Evolutionary conservation across 2,329 filamentous ascomycete species (phyloP), one percentile per base, ranked within the genome.

Genomic region (Celoporthe dispersa): DNA sequence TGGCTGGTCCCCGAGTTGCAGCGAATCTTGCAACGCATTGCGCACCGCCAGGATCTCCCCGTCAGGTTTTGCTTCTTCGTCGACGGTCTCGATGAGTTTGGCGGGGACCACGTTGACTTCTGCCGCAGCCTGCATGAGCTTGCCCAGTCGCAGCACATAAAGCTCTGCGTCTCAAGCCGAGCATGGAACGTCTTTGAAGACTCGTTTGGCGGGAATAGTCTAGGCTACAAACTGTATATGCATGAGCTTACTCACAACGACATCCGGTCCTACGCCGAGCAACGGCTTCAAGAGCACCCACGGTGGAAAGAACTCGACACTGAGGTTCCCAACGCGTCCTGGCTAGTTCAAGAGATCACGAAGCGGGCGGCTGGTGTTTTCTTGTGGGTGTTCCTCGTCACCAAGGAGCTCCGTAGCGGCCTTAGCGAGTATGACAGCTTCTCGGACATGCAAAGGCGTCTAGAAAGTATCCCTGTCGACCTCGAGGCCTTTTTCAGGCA

Each of bases 331-430:
- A 41, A 41, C 39, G 39, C 39, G 39, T 41, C 39, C 39, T 41
- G 39, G 6, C 14, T 68, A 5, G n/a, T 68, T 11, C 5, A 68
- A 16, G 25, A 44, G 39, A 64, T 68, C 2, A 25, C n/a, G 5
- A 11, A 25, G 22, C 59, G 39, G n/a, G 57, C 57, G n/a, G 59
- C 39, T 22, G 66, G 66, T 7, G 66, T 68, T 9, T 68, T 68
- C 8, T 22, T 68, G 19, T 63, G 57, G 66, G 66, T 68, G 2
- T 28, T 68, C 8, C 66, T 68, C 12, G 66, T 68, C n/a, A 68
- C 66, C 14, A 63, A 64, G 31, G 39, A 41, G 25, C 9, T 64
- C 7, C 19, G 44, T 4, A 62, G 44, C 3, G 16, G 59, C 8
- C 33, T 64, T 28, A 68, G 41, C 39, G 59, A 68, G 6, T 31